Conservation (phyloP, 1,284 basidiomycete genomes). For the Rhodotorula sp. region DNA sequence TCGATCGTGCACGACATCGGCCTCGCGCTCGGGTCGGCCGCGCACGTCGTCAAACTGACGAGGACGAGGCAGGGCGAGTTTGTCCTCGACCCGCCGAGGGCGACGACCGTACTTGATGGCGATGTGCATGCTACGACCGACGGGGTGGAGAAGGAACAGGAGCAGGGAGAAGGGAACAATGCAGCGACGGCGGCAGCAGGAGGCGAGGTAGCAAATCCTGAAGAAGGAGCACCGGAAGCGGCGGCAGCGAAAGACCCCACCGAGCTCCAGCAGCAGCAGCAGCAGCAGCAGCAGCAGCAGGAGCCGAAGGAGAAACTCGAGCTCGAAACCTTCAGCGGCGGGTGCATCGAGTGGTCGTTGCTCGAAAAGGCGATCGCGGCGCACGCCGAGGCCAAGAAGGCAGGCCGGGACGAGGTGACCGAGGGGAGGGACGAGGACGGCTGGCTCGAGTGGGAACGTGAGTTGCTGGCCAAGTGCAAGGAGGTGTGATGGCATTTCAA, state of each 20-base stretch:
- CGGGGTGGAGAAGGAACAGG: neutral
- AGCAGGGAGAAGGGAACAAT: too few relatives aligned
- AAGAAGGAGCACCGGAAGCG: neutral
- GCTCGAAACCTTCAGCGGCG: constrained; percentile 10
- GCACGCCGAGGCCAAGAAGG: constrained; percentile 15
- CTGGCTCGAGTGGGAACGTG: constrained; percentile 67
- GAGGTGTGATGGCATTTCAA: constrained; percentile 13
- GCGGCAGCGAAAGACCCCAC: constrained; percentile 32
- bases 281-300: constrained; percentile 15
- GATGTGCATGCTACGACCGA: neutral
- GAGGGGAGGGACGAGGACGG: constrained; percentile 54
- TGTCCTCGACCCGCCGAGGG: constrained; percentile 52
- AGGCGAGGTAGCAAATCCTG: too few relatives aligned
- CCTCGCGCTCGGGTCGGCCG: constrained; percentile 74
- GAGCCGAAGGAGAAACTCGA: constrained; percentile 11
- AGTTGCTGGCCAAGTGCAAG: constrained; percentile 58
- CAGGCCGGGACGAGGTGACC: constrained; percentile 1
- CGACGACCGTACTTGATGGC: neutral
- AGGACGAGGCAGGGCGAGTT: constrained; percentile 82
- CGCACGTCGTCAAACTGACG: constrained; percentile 84
- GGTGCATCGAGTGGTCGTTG: constrained; percentile 1
- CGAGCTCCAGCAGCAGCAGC: constrained; percentile 31
- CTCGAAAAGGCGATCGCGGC: constrained; percentile 2
- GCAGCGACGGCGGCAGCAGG: too few relatives aligned
- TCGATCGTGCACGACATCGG: constrained; percentile 86